These are phyloP conservation scores for Paracoccidioides lutzii DNA, from an alignment of 2,329 filamentous ascomycete genomes.

Conservation along the genomic window DNA sequence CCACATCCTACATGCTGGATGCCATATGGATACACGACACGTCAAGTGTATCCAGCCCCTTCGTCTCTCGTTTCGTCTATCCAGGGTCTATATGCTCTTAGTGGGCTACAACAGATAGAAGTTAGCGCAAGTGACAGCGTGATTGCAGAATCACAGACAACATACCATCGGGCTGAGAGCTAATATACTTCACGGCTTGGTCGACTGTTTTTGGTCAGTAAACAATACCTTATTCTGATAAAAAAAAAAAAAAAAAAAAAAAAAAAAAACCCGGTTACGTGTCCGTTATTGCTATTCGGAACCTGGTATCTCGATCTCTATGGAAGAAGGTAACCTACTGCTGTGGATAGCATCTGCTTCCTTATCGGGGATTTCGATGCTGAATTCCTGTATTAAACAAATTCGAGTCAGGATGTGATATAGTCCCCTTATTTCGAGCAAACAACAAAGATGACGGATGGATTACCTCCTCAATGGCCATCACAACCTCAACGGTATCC, in stretches of 20 bases:
- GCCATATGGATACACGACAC: neutral
- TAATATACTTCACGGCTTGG: constrained; percentile 89
- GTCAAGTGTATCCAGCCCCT: neutral
- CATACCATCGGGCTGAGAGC: constrained; percentile 82
- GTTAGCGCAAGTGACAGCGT: constrained; percentile 10
- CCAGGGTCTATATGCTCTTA: constrained; percentile 1
- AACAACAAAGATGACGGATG: neutral
- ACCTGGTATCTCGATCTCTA: neutral
- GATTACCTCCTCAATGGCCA: constrained; percentile 94
- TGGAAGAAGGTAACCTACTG: constrained; percentile 46
- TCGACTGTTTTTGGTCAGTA: constrained; percentile 50
- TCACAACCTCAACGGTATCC: constrained; percentile 98
- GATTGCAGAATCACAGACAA: constrained; percentile 13
- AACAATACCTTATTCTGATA: neutral
- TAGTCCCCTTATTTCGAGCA: neutral
- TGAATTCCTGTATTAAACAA: constrained; percentile 49
- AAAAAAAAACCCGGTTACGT: too few species aligned
- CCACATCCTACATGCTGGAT: neutral
- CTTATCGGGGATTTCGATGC: constrained; percentile 98
- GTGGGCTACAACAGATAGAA: constrained; percentile 8
- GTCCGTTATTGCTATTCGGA: too few species aligned
- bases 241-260: too few species aligned
- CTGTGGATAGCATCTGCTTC: constrained; percentile 90
- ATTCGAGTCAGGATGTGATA: neutral
- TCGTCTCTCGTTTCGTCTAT: neutral